Base-by-base conservation (phyloP, 768 basidiomycete genomes). In the Guyanaporus albipodus region DNA sequence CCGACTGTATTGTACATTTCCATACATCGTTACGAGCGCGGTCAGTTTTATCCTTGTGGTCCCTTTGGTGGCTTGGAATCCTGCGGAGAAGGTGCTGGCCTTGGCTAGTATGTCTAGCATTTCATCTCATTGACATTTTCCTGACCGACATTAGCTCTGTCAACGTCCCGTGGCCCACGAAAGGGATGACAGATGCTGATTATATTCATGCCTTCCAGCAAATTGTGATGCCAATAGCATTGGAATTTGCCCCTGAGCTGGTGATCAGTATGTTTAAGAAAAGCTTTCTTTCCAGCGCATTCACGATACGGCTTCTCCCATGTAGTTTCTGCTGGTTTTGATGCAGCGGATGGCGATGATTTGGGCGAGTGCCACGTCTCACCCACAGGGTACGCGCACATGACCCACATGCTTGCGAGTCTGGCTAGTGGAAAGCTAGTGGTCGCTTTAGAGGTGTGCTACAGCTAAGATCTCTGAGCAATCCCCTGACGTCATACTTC, bases 131-230 rank as follows among this genome's bases (percentile, higher is more conserved):
- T 26, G 11, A 48, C 21, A 14, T 42, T 18, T 22, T 42, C 46
- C 54, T 57, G 36, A 49, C 33, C 17, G 38, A 18, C 37, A 48
- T 47, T 47, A 97, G 92, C 61, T 91, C 87, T 39, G 91, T 99
- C 55, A 99, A 99, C 63, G 78, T 99, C 44, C 93, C 95, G 1
- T 99, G 96, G 94, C 91, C 92, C 8, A 75, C 77, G 42, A 70
- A 67, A 31, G 92, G 88, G 14, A 95, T 96, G 83, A 81, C 82
- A 6, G 95, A 99, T 61, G 90, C 91, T 12, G 96, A 99, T 61
- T 99, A 99, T 58, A 77, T 99, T 17, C 85, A 94, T 58, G 96
- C 96, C 0, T 98, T 99, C 67, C 93, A 97, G 60, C 85, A 85
- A 58, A 78, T 98, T 36, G 78, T 98, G 26, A 92, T 99, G 89